Evolutionary conservation across 208 protist species (phyloP), one percentile per base, ranked within the genome.

Genomic region (Blechomonas ayalai): DNA sequence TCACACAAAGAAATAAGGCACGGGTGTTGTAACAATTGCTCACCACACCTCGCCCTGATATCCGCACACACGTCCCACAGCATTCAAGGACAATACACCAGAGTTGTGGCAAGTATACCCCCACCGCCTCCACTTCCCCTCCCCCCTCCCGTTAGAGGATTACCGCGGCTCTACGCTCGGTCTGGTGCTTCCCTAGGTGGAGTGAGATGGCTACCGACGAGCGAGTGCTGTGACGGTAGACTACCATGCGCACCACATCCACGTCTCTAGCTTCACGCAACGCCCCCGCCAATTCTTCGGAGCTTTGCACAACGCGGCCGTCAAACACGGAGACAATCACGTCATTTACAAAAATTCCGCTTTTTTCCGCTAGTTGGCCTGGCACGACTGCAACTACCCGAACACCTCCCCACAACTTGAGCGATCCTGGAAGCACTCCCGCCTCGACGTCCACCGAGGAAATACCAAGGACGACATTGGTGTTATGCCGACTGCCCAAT

Each of bases 391-490:
- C 52, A 19, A 77, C 39, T 49, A 84, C 70, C 18, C 67, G 58
- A 25, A 84, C 75, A 12, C 69, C 74, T 12, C 52, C 62, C 10
- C 46, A 52, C 22, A 49, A 28, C 15, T 54, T 45, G 16, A 76
- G 41, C 8, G 43, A 20, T 16, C 46, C 52, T 19, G 73, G 73
- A 40, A 84, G 50, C 34, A 66, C 49, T 4, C 68, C 70, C 0
- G 49, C 20, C 3, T 61, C 66, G 8, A 78, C 34, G 38, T 84
- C 60, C 15, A 80, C 45, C 5, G 75, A 69, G 26, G 75, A 58
- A 8, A 84, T 52, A 0, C 75, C 69, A 9, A 84, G 57, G 39
- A 39, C 39, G 33, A 60, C 23, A 23, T 16, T 13, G n/a, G 9
- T 28, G 20, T 15, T 29, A 18, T 10, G 4, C n/a, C n/a, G n/a